Evolutionary conservation across 2,329 filamentous ascomycete species (phyloP).

Genomic region (Sporothrix dimorphospora): DNA sequence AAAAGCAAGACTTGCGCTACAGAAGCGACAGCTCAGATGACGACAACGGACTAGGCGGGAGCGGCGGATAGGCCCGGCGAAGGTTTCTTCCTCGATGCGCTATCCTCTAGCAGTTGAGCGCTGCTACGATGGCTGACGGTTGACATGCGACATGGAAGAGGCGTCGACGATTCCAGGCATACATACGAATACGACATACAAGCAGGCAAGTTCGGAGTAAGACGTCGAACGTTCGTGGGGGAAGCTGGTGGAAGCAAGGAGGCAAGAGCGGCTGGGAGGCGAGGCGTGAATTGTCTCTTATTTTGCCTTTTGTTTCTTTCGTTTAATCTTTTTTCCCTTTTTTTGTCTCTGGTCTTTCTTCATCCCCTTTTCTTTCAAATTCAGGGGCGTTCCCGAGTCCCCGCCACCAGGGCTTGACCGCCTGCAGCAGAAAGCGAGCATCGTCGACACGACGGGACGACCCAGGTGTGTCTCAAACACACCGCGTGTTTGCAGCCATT

Average conservation of each 20-base stretch:
- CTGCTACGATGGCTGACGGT: background rate
- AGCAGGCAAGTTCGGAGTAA: background rate
- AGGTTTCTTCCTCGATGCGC: background rate
- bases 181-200: slow-evolving; percentile 17
- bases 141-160: background rate
- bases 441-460: background rate
- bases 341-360: background rate
- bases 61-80: slow-evolving; percentile 30
- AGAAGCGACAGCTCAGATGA: slow-evolving; percentile 20
- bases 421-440: slow-evolving; percentile 25
- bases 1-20: background rate
- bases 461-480: slow-evolving; percentile 22
- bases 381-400: background rate
- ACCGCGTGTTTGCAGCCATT: slow-evolving; percentile 18
- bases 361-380: background rate
- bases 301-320: background rate
- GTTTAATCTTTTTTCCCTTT: background rate
- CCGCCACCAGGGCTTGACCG: slow-evolving; percentile 21
- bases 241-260: slow-evolving; percentile 17
- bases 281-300: background rate
- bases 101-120: background rate
- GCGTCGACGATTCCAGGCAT: slow-evolving; percentile 2
- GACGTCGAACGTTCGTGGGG: background rate
- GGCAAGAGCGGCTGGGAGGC: slow-evolving; percentile 18
- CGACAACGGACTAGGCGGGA: slow-evolving; percentile 27